Conservation (phyloP, 306 rosid species). For the Cucurbita moschata region DNA sequence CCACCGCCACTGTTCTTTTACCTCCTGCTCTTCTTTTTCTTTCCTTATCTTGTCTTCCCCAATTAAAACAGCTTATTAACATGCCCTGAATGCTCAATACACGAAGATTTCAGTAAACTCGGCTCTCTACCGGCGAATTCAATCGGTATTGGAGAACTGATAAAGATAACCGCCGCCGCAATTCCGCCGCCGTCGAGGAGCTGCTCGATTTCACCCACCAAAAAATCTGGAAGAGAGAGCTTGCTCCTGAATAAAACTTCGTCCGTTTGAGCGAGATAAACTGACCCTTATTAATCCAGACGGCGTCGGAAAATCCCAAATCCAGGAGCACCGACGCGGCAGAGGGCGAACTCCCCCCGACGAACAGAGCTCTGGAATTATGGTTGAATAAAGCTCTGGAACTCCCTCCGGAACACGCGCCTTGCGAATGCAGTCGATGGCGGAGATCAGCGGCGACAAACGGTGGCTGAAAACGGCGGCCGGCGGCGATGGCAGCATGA, state of each 20-base stretch:
- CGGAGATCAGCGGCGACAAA: no score
- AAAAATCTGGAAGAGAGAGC: no score
- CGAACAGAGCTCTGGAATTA: constrained; percentile 34
- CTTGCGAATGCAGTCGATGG: no score
- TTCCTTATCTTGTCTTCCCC: no score
- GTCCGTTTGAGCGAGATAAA: constrained; percentile 1
- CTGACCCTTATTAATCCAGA: constrained; percentile 19
- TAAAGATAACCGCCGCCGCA: constrained; percentile 38
- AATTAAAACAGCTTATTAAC: constrained; percentile 7
- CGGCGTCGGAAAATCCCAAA: constrained; percentile 45
- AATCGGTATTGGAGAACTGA: constrained; percentile 16
- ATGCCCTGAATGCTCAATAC: constrained; percentile 30
- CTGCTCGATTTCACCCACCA: constrained; percentile 61
- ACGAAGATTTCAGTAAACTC: constrained; percentile 36
- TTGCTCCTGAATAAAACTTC: no score
- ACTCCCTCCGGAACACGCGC: no score
- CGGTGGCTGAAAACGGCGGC: no score
- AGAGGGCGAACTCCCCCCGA: constrained; percentile 37
- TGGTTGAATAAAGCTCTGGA: constrained; percentile 12
- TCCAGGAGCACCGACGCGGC: constrained; percentile 29
- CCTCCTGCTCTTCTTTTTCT: no score
- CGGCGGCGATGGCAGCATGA: no score
- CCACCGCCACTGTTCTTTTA: no score
- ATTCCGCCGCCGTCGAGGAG: constrained; percentile 61
- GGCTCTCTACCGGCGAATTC: constrained; percentile 47